Base-by-base conservation (phyloP, 805 yeast genomes). In the Candida coleopterorum region DNA sequence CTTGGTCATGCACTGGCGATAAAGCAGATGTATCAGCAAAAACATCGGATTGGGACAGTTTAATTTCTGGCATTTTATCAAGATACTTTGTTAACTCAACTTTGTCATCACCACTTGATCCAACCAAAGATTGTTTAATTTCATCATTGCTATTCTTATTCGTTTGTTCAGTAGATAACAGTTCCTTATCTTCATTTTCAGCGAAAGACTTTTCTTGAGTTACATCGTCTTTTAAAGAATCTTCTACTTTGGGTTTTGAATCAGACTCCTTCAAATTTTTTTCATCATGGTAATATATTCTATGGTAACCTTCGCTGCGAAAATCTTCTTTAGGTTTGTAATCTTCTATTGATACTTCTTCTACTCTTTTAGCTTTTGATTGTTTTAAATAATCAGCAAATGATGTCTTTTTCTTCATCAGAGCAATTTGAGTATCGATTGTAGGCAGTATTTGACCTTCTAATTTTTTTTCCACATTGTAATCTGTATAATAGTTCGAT, bases 371-470 rank as follows among this genome's bases (percentile, higher is more conserved):
- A 12, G 36, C 43, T 29, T 41, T 38, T 2, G 39, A 12, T 32
- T 32, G 24, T 22, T 37, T 39, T 16, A 35, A 18, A 32, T 42
- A 42, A 27, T 35, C 45, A 11, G 41, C 29, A 32, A 42, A 42
- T 3, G 45, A 42, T 4, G 45, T 42, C 20, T 41, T 41, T 17
- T 39, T 39, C 21, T 20, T 28, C 7, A 18, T 5, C 6, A 25
- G 12, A 6, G 15, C 4, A 8, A 9, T 9, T 9, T 21, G 27
- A 14, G 16, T 18, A 5, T 28, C 18, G 20, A 9, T 9, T 15
- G 9, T 20, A 9, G 22, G 22, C 22, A 20, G 22, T 20, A 6
- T 32, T 9, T 37, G 16, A 8, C 16, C 12, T 8, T 20, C 37
- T 9, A 29, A 25, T n/a, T 29, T 25, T 10, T 9, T 20, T 20